phyloP scores from a whole-genome alignment of 306 rosid species.

The Trifolium fragiferum region DNA sequence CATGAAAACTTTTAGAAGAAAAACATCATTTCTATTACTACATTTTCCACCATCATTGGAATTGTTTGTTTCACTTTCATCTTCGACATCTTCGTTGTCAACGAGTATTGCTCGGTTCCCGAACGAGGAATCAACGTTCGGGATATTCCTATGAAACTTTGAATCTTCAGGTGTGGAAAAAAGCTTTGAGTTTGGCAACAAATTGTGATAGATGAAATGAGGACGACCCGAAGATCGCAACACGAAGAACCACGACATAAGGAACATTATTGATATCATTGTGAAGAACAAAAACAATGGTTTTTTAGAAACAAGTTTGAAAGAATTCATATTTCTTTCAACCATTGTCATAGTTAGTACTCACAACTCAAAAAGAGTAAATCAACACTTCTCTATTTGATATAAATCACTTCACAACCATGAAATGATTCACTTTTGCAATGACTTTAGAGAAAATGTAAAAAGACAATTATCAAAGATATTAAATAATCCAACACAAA shows the following conservation, averaged over 20 bases:
- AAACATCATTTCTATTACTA: slow-evolving; percentile 36
- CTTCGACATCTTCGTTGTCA: slow-evolving; percentile 44
- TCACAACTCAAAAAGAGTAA: background rate
- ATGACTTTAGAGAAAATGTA: slow-evolving; percentile 1
- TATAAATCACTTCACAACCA: slow-evolving; percentile 35
- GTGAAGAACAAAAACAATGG: slow-evolving; percentile 56
- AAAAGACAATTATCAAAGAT: background rate
- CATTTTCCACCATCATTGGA: slow-evolving; percentile 7
- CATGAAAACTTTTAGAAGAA: slow-evolving; percentile 71
- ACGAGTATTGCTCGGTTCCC: slow-evolving; percentile 60
- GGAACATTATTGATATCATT: slow-evolving; percentile 53
- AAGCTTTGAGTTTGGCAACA: slow-evolving; percentile 55
- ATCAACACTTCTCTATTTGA: slow-evolving; percentile 29
- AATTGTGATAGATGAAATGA: slow-evolving; percentile 39
- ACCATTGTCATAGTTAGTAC: slow-evolving; percentile 37
- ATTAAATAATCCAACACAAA: background rate
- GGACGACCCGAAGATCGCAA: slow-evolving; percentile 54
- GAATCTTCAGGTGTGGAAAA: slow-evolving; percentile 27
- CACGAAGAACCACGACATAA: slow-evolving; percentile 67
- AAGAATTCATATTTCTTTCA: slow-evolving; percentile 39
- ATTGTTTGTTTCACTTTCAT: slow-evolving; percentile 2
- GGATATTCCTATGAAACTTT: slow-evolving; percentile 23
- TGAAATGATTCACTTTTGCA: slow-evolving; percentile 4
- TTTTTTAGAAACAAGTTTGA: slow-evolving; percentile 52
- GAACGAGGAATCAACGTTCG: slow-evolving; percentile 42